Evolutionary conservation across 805 yeast genomes (phyloP), one percentile per base, ranked within the genome.

Genomic region (Metschnikowia picachoensis): DNA sequence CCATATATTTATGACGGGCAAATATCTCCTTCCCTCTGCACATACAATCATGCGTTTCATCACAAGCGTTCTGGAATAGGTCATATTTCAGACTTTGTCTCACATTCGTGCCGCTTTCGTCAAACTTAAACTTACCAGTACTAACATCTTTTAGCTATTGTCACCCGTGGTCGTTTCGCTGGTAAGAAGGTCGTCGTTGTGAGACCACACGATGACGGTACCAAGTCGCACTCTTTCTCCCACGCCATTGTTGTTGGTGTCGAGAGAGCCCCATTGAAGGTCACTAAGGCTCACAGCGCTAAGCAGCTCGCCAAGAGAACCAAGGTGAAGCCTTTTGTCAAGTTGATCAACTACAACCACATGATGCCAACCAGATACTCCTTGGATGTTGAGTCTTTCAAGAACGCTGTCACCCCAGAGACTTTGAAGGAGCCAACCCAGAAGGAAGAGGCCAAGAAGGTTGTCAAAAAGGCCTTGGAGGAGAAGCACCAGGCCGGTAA

Each of bases 181-280:
- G 99, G 99, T 83, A 92, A 91, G 87, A 94, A 94, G 87, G 99
- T 94, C 63, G 99, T 94, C 74, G 90, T 94, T 72, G 91, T 94
- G 73, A 90, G 88, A 79, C 94, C 97, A 65, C 95, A 87, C 74
- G 98, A 94, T 72, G 97, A 94, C 71, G 99, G 99, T 73, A 82
- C 98, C 80, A 94, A 94, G 82, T 73, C 94, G 59, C 97, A 92
- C 83, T 94, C 95, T 69, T 94, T 90, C 87, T 96, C 97, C 74
- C 98, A 94, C 70, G 99, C 99, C 73, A 82, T 94, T 67, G 99
- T 94, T 70, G 98, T 96, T 63, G 99, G 99, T 84, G 84, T 94
- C 64, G 99, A 94, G 83, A 87, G 97, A 77, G 87, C 86, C 78
- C 99, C 99, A 77, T 79, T 87, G 73, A 91, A 88, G 86, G 95